Evolutionary conservation across 305 asterid genomes (phyloP), one percentile per base, ranked within the genome.

Genomic region (Fraxinus baroniana): DNA sequence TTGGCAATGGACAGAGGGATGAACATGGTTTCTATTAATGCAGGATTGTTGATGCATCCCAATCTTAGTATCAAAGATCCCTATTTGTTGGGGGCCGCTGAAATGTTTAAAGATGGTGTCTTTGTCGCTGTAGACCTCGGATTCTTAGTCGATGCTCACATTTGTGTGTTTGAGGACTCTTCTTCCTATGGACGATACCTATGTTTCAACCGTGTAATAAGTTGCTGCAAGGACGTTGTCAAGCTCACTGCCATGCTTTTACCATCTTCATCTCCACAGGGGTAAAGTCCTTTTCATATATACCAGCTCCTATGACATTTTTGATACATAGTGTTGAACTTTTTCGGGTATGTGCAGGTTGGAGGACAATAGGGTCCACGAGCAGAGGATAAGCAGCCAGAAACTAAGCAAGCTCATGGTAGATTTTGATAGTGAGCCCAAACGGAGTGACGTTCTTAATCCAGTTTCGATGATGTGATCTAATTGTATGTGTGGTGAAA

Each of bases 1-100:
- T 78, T 95, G 84, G 99, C 98, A 7, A 95, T 92, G 98, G 99
- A 95, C 90, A 87, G 98, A 87, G 99, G 87, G 32, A 91, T 95
- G 57, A 93, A 86, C 89, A 93, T 94, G 97, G 95, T 94, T 7
- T 90, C 97, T 0, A 88, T 95, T 4, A 95, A 95, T 12, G 97
- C 89, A 0, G 99, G 99, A 4, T 80, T 95, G 10, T 52, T 94
- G 7, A 83, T 93, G 92, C 85, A 85, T 81, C 91, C 94, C 2
- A 91, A 93, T 70, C 78, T 92, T 76, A 92, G 86, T 66, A 88
- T 93, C 41, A 88, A 90, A 82, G 97, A 93, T 36, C 97, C 99
- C 20, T 95, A 95, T 83, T 83, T 95, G 78, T 87, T 91, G 83
- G 99, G 98, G 24, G 98, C 98, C 0, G 90, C 95, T 3, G 98